Base-by-base conservation (phyloP, 192 early-diverging fungal genomes). In the Phycomyces nitens region DNA sequence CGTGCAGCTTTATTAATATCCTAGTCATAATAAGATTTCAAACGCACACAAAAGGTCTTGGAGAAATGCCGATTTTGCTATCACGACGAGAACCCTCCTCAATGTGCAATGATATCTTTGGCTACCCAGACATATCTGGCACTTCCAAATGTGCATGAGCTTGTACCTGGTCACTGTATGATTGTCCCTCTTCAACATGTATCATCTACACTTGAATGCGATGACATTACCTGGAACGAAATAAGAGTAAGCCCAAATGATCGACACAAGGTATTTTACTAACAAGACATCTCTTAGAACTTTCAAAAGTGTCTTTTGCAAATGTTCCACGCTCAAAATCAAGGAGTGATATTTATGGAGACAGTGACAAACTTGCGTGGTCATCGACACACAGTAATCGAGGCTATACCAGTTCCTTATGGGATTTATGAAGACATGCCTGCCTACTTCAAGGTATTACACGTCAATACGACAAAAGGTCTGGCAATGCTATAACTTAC, bases 271-370 rank as follows among this genome's bases (percentile, higher is more conserved):
- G n/a, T n/a, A n/a, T n/a, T n/a, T 7, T 47, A n/a, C 15, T 47
- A n/a, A 47, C 18, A 53, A 26, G 18, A 29, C 53, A 11, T 1
- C 21, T 60, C 21, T 15, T 62, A 87, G 68, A 99, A 97, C 66
- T 99, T 99, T 74, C 88, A 93, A 86, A 99, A 99, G 67, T 92
- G 88, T 65, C 72, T 99, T 44, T 88, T 94, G 53, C 85, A 82
- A 56, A 95, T 97, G 92, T 92, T 92, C 73, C 86, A 82, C 10
- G 88, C 75, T 6, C 62, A 84, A 34, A 78, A 83, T 24, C 77
- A 84, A 60, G 84, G 84, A 15, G 85, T 91, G 0, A 71, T 98
- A 5, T 99, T 99, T 79, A 82, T 93, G 65, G 97, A 99, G 62
- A 90, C 92, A 4, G 93, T 95, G 0, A 80, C 88, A n/a, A 86